Evolutionary conservation across 352 stramenopile genomes (phyloP), one percentile per base, ranked within the genome.

Genomic region (Phytophthora ramorum): DNA sequence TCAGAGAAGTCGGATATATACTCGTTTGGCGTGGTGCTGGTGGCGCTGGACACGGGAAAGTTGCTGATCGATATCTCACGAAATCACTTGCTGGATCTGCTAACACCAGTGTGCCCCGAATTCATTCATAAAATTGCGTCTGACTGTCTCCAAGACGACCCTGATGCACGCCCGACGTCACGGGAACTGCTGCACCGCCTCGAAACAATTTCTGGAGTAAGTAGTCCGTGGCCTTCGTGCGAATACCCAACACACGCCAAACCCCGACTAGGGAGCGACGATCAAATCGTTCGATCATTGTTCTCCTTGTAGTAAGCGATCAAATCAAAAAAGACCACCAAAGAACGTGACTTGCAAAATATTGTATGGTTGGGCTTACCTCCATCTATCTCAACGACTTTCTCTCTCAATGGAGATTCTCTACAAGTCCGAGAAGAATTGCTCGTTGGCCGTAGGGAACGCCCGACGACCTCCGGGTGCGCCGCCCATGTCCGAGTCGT

Each of bases 351-450:
- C 38, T 53, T 59, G 50, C 41, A 68, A 68, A 68, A 68, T 75
- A 74, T 16, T 71, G 59, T 74, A 58, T 71, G 47, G 24, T 67
- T 61, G 45, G 51, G 35, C 30, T 60, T 65, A 53, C 26, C 54
- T 37, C 46, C 65, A 69, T 73, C 58, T 69, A 69, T 69, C 28
- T 40, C 59, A 70, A 59, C 22, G 43, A 58, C 34, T 57, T n/a
- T 48, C 19, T 49, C 22, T 37, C 28, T 44, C 28, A 8, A 46
- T 34, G 8, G 26, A 53, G 20, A 54, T 40, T 12, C 22, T 63
- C 62, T 78, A 96, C 68, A 96, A 74, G 58, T 96, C 87, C 22
- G 87, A 93, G 58, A 94, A 96, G 61, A 96, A 96, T 35, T 75
- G 78, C 66, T 95, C 87, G 47, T 87, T 87, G 37, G 82, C 81